Conservation (phyloP, 2,329 filamentous ascomycete genomes). For the Monilinia aucupariae region DNA sequence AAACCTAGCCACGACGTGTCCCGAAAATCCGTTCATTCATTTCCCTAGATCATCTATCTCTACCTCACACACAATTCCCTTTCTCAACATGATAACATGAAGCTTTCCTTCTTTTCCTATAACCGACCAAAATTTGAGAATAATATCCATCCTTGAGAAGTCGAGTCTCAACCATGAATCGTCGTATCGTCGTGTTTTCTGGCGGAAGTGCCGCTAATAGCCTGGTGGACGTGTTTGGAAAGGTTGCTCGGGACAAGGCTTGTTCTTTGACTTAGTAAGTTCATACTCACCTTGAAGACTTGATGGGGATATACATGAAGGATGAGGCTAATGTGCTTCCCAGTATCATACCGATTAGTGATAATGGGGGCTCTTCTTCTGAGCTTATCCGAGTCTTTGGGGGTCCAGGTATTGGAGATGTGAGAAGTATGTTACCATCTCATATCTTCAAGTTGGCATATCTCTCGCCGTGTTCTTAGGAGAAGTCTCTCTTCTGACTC, state of each 20-base stretch:
- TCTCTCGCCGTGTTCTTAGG: background rate
- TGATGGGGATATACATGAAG: background rate
- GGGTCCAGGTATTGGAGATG: conserved; percentile 78
- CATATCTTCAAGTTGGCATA: background rate
- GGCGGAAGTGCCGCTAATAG: conserved; percentile 93
- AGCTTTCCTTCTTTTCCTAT: background rate
- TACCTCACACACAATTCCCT: background rate
- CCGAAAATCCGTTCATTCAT: conserved; percentile 1
- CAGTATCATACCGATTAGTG: conserved; percentile 81
- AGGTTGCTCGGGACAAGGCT: conserved; percentile 39
- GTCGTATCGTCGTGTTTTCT: conserved; percentile 70
- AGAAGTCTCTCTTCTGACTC: background rate
- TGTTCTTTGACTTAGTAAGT: conserved; percentile 36
- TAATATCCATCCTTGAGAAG: background rate
- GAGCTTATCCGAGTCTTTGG: conserved; percentile 93
- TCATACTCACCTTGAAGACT: background rate
- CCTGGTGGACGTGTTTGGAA: conserved; percentile 82
- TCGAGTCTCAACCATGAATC: conserved; percentile 19
- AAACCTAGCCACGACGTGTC: conserved; percentile 9
- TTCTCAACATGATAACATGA: background rate
- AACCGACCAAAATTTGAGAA: background rate
- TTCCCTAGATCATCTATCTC: background rate
- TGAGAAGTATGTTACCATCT: conserved; percentile 56
- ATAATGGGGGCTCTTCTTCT: conserved; percentile 91
- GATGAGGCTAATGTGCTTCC: conserved; percentile 45